Conservation (phyloP, 164 flowering plant species). For the Chimonanthus salicifolius region DNA sequence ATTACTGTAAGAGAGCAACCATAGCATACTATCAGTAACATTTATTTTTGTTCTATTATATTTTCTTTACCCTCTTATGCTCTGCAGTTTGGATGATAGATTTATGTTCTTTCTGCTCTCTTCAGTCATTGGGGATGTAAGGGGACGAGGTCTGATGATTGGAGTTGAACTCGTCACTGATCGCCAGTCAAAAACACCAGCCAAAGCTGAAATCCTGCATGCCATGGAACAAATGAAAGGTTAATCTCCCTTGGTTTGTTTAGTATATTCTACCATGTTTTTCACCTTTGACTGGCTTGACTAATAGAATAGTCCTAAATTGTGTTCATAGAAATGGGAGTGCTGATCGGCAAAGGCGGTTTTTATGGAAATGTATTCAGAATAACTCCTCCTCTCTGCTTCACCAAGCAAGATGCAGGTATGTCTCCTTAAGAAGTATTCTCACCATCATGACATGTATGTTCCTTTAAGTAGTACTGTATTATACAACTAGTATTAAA, state of each 20-base stretch:
- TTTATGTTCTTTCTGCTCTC: background rate
- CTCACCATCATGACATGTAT: too few species aligned
- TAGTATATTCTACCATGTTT: too few species aligned
- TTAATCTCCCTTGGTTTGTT: conserved; percentile 13
- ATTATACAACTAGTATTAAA: too few species aligned
- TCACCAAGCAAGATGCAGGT: conserved; percentile 93
- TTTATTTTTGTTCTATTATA: background rate
- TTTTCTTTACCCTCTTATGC: background rate
- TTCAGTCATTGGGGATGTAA: conserved; percentile 92
- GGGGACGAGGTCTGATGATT: conserved; percentile 85
- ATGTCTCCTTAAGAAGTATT: background rate
- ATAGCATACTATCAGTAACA: background rate
- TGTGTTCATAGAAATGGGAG: conserved; percentile 60
- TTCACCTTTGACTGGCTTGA: background rate
- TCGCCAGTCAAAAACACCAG: conserved; percentile 77
- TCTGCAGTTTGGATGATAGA: background rate
- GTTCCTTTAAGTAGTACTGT: too few species aligned
- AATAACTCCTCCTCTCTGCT: conserved; percentile 95
- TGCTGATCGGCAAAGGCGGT: conserved; percentile 87
- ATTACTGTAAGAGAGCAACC: too few species aligned
- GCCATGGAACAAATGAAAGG: conserved; percentile 95
- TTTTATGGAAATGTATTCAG: conserved; percentile 84
- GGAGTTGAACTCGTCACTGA: conserved; percentile 94
- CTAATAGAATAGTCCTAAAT: background rate
- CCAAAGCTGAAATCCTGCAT: conserved; percentile 65